Conservation (phyloP, 2,329 filamentous ascomycete species). For the Graphilbum fragrans region DNA sequence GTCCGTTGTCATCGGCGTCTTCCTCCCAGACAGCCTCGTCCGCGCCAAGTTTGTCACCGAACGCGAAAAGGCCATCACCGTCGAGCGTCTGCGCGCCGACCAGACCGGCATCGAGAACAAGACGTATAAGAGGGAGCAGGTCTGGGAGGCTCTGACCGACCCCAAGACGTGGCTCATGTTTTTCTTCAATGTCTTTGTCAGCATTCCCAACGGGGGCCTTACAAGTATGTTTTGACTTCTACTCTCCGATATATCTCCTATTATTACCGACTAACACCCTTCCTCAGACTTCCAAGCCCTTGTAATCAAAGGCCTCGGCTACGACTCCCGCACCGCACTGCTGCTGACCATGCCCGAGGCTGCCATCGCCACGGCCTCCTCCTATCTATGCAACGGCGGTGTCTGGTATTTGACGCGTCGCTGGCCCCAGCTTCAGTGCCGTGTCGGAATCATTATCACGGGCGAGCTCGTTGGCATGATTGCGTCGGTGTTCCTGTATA, state of each 20-base stretch:
- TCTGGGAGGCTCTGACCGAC: slow-evolving; percentile 4
- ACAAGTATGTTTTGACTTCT: background rate
- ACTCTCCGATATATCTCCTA: background rate
- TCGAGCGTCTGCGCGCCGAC: slow-evolving; percentile 21
- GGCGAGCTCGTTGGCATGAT: no score
- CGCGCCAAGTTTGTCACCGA: slow-evolving; percentile 19
- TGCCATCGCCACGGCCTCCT: no score
- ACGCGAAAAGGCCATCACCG: slow-evolving; percentile 15
- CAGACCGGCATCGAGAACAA: slow-evolving; percentile 19
- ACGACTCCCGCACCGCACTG: no score
- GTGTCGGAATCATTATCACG: no score
- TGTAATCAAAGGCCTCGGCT: background rate
- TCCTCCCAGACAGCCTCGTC: slow-evolving; percentile 19
- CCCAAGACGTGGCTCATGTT: slow-evolving; percentile 10
- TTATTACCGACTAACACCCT: no score
- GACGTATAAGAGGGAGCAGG: slow-evolving; percentile 2
- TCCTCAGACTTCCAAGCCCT: background rate
- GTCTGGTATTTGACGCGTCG: no score
- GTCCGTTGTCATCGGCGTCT: background rate
- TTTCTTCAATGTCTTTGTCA: slow-evolving; percentile 6
- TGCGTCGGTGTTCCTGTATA: no score
- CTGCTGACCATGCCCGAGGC: no score
- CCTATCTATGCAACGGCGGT: no score
- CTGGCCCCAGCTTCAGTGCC: no score
- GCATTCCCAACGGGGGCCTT: background rate